phyloP scores from a whole-genome alignment of 2,329 filamentous ascomycete genomes.

The Albophoma yamanashiensis region DNA sequence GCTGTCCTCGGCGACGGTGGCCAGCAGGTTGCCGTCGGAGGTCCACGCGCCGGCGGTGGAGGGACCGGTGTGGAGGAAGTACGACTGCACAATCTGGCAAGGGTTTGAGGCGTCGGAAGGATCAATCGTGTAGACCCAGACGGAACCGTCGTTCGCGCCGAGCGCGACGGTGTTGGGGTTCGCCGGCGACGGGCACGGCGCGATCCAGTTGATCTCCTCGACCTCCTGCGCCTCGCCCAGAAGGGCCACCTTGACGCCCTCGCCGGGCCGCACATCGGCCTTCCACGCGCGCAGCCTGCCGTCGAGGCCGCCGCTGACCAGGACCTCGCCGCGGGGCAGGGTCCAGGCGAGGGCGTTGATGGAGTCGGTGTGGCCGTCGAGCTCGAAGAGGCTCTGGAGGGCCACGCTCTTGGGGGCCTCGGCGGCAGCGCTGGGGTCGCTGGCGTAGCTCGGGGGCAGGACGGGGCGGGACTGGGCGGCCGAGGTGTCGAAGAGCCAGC shows the following conservation, averaged over 20 bases:
- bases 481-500: conserved; percentile 72
- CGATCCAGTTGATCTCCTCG: conserved; percentile 88
- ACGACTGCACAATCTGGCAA: conserved; percentile 78
- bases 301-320: conserved; percentile 81
- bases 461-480: conserved; percentile 54
- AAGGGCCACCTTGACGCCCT: conserved; percentile 45
- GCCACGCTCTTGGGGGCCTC: conserved; percentile 40
- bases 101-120: conserved; percentile 45
- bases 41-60: conserved; percentile 91
- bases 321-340: conserved; percentile 68
- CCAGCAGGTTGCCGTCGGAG: conserved; percentile 73
- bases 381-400: conserved; percentile 55
- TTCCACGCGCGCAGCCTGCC: conserved; percentile 68
- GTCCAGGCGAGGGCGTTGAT: conserved; percentile 84
- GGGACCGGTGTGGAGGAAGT: conserved; percentile 78
- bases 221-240: conserved; percentile 78
- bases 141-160: conserved; percentile 80
- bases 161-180: conserved; percentile 77
- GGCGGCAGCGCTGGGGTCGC: conserved; percentile 42
- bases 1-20: conserved; percentile 80
- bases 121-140: conserved; percentile 92
- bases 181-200: conserved; percentile 57
- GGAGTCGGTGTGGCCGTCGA: conserved; percentile 88
- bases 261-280: conserved; percentile 31
- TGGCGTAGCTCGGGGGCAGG: conserved; percentile 66